Conservation (phyloP, 805 yeast species). For the Debaryomyces tyrocola region DNA sequence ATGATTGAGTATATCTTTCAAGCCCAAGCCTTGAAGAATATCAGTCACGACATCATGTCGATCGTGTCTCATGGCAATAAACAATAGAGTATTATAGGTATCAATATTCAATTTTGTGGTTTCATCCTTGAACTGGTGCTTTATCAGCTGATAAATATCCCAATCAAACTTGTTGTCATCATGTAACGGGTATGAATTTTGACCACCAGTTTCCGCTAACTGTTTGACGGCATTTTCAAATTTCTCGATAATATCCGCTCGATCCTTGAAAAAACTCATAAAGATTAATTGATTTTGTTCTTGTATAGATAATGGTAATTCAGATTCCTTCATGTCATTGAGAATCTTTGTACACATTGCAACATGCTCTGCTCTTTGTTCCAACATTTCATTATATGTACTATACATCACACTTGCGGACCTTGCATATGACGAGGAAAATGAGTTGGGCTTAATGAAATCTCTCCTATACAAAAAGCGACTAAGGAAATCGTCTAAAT, state of each 20-base stretch:
- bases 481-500: conserved; percentile 27
- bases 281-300: conserved; percentile 32
- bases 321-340: conserved; percentile 24
- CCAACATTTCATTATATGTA: conserved; percentile 18
- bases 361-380: conserved; percentile 18
- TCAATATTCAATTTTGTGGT: conserved; percentile 11
- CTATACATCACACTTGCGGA: conserved; percentile 7
- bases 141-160: conserved; percentile 18
- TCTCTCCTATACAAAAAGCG: conserved; percentile 21
- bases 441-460: conserved; percentile 25
- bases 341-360: conserved; percentile 22
- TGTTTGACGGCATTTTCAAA: conserved; percentile 8
- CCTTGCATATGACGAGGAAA: conserved; percentile 4
- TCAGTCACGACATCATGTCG: conserved; percentile 20
- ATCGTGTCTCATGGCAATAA: conserved; percentile 29
- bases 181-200: not conserved
- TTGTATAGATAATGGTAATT: conserved; percentile 25
- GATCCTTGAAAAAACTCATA: conserved; percentile 32
- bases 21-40: conserved; percentile 13
- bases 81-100: conserved; percentile 25
- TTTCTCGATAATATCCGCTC: conserved; percentile 16
- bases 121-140: conserved; percentile 8
- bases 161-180: conserved; percentile 17
- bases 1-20: conserved; percentile 1
- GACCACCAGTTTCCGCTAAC: conserved; percentile 1